phyloP scores from a whole-genome alignment of 2,329 filamentous ascomycete species.

The Fusarium sp. region DNA sequence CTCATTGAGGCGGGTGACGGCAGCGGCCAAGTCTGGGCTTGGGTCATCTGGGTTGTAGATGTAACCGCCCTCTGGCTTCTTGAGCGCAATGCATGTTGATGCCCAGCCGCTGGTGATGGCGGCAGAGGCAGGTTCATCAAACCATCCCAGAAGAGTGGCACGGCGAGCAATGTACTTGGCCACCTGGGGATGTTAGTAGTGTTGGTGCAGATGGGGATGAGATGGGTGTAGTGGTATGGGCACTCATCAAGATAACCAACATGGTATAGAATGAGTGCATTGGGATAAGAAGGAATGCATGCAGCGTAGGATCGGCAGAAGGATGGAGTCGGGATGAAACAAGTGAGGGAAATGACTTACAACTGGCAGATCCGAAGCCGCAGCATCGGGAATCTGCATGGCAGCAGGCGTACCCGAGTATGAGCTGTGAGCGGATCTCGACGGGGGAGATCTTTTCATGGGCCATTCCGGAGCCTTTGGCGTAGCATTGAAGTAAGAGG shows the following conservation, averaged over 20 bases:
- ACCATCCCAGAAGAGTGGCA: constrained; percentile 47
- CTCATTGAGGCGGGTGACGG: constrained; percentile 40
- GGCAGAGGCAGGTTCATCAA: constrained; percentile 42
- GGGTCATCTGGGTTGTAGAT: constrained; percentile 43
- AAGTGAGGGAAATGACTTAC: constrained; percentile 31
- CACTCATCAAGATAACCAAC: background rate
- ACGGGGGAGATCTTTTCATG: constrained; percentile 16
- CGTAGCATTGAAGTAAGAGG: background rate
- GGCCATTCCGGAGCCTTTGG: constrained; percentile 17
- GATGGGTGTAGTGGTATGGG: background rate
- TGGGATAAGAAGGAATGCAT: background rate
- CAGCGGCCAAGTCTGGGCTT: constrained; percentile 39
- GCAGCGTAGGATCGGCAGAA: background rate
- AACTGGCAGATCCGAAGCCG: constrained; percentile 31
- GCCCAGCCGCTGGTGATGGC: constrained; percentile 46
- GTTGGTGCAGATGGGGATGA: background rate
- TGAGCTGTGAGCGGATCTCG: constrained; percentile 42
- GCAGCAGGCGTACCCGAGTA: constrained; percentile 43
- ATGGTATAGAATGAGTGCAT: background rate
- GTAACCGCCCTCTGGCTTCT: constrained; percentile 39
- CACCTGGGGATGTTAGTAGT: constrained; percentile 39
- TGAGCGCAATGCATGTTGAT: constrained; percentile 45
- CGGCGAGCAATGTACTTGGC: constrained; percentile 47
- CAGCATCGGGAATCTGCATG: constrained; percentile 35
- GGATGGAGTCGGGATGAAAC: background rate